Base-by-base conservation (phyloP, 306 rosid genomes). In the Cajanus cajan region DNA sequence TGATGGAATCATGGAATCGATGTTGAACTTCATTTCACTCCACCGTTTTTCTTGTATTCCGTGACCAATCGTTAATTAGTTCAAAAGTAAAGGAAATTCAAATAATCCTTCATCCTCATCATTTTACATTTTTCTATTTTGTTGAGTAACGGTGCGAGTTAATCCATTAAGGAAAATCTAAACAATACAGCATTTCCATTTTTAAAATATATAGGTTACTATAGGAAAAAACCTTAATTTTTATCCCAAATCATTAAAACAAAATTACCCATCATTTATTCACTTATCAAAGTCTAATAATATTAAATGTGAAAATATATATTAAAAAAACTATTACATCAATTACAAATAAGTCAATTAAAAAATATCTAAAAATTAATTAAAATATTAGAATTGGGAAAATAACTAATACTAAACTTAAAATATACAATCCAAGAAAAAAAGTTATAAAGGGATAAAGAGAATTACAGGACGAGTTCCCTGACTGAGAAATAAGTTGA, bases 381-480 rank as follows among this genome's bases (percentile, higher is more conserved):
- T 44, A 44, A 44, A 13, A 44, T 44, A 44, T 12, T 28, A 28
- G 31, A 28, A 3, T 5, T 1, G 16, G 18, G 7, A 8, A 1
- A 48, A 48, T 48, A 2, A 48, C 0, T 48, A 2, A 6, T n/a
- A 48, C 54, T 45, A 15, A 15, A 37, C 6, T 37, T 28, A 28
- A 37, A 7, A 37, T 0, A 34, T 1, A 34, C 6, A 45, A 45
- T 14, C 16, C 14, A 13, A 45, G 1, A 13, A 5, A 47, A 47
- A 0, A 13, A 21, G 6, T 12, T 57, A 22, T 4, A 1, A 11
- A 24, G n/a, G 65, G 39, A 25, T 12, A 25, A 4, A 65, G 76
- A 57, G 59, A 25, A 0, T 0, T 73, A 92, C 97, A 2, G 87
- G 89, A 10, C 97, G 93, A 50, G 97, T 90, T 62, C 19, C 57